These are phyloP conservation scores for Sporothrix pallida DNA, from an alignment of 2,329 filamentous ascomycete species.

Conservation along the genomic window DNA sequence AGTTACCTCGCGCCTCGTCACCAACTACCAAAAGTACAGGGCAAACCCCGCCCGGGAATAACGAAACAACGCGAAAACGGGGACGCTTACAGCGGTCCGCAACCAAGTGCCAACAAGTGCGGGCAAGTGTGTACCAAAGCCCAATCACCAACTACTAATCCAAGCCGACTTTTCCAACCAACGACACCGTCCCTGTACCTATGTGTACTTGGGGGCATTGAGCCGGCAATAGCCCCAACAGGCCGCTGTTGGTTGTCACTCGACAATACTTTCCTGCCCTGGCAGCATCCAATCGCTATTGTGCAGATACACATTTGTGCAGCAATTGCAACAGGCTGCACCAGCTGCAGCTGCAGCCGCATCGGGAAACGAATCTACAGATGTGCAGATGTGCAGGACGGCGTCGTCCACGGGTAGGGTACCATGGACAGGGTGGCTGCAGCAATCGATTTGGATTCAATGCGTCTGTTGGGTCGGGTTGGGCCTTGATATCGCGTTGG, in stretches of 20 bases:
- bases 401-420: not conserved
- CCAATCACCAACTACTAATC: too few relatives aligned
- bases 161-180: too few relatives aligned
- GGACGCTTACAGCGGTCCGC: not conserved
- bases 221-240: not conserved
- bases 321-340: too few relatives aligned
- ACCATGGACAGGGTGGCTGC: constrained; percentile 9
- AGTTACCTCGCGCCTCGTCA: too few relatives aligned
- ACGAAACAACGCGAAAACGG: not conserved
- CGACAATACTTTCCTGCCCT: too few relatives aligned
- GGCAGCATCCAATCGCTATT: too few relatives aligned
- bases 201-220: constrained; percentile 5
- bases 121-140: too few relatives aligned
- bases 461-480: not conserved
- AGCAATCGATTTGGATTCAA: not conserved
- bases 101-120: too few relatives aligned
- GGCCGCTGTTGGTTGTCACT: too few relatives aligned
- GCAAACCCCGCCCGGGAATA: constrained; percentile 8
- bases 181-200: too few relatives aligned
- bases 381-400: not conserved
- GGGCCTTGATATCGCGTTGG: not conserved
- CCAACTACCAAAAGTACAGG: not conserved
- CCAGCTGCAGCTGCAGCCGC: not conserved
- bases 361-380: constrained; percentile 18
- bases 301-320: too few relatives aligned